Evolutionary conservation across 495 filamentous ascomycete species (phyloP), one percentile per base, ranked within the genome.

Genomic region (Letharia columbiana): DNA sequence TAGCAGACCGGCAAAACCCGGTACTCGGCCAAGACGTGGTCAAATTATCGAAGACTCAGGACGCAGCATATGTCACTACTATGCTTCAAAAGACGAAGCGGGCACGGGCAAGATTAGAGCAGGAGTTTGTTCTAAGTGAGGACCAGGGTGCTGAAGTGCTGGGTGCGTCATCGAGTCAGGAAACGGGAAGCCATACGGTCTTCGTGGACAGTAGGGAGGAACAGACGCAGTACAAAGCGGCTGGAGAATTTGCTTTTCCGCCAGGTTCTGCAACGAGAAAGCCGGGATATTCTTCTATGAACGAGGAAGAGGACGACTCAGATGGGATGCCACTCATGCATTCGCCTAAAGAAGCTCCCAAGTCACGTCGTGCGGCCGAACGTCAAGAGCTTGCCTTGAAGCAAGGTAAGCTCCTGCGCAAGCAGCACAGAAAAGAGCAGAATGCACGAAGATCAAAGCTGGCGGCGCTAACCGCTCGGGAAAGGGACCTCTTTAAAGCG

Each of bases 1-100:
- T 82, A 49, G 75, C 85, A 63, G 81, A 85, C 69, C 74, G 84
- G 44, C 77, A 78, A 2, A 80, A 81, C 37, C 73, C 73, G 50
- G 75, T 77, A 33, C 74, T 91, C 62, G 81, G 79, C 66, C 73
- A 80, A 54, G 90, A 95, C 65, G 86, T 87, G 23, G 89, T 94
- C 35, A 87, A 91, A 72, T 75, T 96, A 70, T 84, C 96, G 68
- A 98, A 98, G 84, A 98, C 95, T 56, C 95, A 98, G 78, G 94
- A 98, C 78, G 80, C 89, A 42, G 92, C 89, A 11, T 98, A 98
- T 73, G 72, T 98, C 37, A 80, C 91, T 70, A 91, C 84, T 40
- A 81, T 86, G 68, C 76, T 81, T 63, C 84, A 87, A 71, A 76
- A 80, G 71, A 80, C 84, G 35, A 79, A 83, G 69, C 79, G 80